These are phyloP conservation scores for Acer saccharum DNA, from an alignment of 345 rosid genomes.

Conservation along the genomic window DNA sequence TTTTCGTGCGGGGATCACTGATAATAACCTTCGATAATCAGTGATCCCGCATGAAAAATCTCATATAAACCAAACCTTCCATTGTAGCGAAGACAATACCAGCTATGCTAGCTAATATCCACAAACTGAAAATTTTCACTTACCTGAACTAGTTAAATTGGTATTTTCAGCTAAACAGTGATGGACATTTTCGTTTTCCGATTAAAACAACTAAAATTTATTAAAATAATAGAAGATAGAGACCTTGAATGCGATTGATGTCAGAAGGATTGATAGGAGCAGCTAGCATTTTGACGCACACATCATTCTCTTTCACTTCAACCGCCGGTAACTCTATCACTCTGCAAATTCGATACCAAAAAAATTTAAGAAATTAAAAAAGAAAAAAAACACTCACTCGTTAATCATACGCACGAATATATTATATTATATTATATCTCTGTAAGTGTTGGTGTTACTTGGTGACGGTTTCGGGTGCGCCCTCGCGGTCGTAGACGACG, in stretches of 20 bases:
- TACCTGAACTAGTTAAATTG: not conserved
- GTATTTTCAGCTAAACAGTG: not conserved
- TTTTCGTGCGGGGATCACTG: too few relatives aligned
- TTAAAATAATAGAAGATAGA: not conserved
- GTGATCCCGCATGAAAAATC: too few relatives aligned
- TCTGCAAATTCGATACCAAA: slow-evolving; percentile 32
- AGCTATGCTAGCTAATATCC: too few relatives aligned
- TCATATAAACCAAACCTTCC: too few relatives aligned
- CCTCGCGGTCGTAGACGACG: slow-evolving; percentile 77
- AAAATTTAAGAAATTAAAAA: not conserved
- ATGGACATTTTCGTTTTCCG: not conserved
- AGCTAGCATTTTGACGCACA: slow-evolving; percentile 88
- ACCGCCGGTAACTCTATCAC: slow-evolving; percentile 68
- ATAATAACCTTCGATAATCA: too few relatives aligned
- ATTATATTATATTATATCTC: not conserved
- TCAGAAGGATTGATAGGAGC: slow-evolving; percentile 93
- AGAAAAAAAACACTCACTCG: not conserved
- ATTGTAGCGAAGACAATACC: too few relatives aligned
- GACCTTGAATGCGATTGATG: slow-evolving; percentile 87
- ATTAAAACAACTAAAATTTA: not conserved
- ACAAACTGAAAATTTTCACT: slow-evolving; percentile 1
- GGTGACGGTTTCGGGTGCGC: slow-evolving; percentile 78
- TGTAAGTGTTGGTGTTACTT: slow-evolving; percentile 38
- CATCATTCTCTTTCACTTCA: slow-evolving; percentile 70
- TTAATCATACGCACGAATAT: not conserved